Conservation (phyloP, 805 yeast species). For the Myxozyma geophila region DNA sequence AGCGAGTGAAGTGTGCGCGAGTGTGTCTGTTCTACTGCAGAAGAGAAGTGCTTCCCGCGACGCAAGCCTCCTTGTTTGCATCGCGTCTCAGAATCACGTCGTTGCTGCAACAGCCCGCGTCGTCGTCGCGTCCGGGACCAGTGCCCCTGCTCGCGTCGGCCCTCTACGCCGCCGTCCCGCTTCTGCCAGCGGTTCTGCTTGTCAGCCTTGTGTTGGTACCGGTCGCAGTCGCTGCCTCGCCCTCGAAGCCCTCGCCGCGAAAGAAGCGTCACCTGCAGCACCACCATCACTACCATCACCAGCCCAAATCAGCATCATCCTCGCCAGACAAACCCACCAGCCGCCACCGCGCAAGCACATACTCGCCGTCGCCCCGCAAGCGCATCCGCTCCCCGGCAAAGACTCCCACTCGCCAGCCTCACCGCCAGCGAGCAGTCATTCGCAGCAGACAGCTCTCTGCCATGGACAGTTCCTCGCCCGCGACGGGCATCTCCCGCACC, state of each 20-base stretch:
- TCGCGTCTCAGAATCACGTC: constrained; percentile 25
- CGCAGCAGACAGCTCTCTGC: neutral
- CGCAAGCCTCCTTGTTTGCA: neutral
- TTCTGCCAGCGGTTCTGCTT: constrained; percentile 23
- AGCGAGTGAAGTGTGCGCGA: neutral
- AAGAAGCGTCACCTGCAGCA: neutral
- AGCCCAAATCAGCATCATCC: neutral
- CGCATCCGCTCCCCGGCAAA: constrained; percentile 7
- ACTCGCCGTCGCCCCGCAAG: constrained; percentile 10
- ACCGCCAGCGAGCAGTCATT: neutral
- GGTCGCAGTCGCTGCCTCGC: constrained; percentile 13
- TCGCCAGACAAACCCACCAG: neutral
- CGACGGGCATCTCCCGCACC: constrained; percentile 18
- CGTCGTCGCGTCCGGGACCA: constrained; percentile 26
- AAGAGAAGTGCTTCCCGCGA: constrained; percentile 10
- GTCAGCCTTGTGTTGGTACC: constrained; percentile 13
- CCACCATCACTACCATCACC: neutral
- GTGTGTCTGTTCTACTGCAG: neutral
- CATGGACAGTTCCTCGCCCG: constrained; percentile 2
- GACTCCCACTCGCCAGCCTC: constrained; percentile 14
- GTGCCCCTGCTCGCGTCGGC: constrained; percentile 27
- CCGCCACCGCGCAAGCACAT: neutral
- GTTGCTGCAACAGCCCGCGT: constrained; percentile 20
- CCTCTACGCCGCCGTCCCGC: constrained; percentile 29
- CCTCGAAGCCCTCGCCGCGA: constrained; percentile 5